Base-by-base conservation (phyloP, 495 filamentous ascomycete species). In the Ascodesmis nigricans region DNA sequence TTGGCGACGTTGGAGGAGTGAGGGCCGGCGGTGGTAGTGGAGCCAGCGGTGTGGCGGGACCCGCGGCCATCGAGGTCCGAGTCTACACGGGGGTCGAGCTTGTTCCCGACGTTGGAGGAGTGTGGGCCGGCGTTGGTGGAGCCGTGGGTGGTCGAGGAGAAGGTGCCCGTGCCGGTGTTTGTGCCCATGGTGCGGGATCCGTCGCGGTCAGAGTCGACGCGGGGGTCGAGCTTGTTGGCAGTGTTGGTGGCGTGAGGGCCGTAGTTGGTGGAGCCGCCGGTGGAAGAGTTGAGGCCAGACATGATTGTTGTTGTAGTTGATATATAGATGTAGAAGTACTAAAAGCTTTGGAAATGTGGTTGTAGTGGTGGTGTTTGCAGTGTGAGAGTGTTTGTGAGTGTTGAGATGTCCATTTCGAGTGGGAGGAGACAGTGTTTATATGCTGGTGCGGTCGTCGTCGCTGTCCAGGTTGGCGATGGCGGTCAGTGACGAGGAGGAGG, bases 161-260 rank as follows among this genome's bases (percentile, higher is more conserved):
- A 9, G 6, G 17, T 40, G 0, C 49, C 49, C 6, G 39, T 36
- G 18, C 33, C 36, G 31, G 28, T 38, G n/a, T 50, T 47, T 41
- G 37, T 45, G n/a, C 45, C 35, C n/a, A 44, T 35, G 17, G 39
- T 42, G 11, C 42, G 40, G 22, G 52, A 50, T 29, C 55, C 52
- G 14, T 40, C 38, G 9, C 13, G 29, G 21, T 29, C 41, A 29
- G 27, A 39, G 36, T 40, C 29, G 21, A 47, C 44, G 2, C 44
- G 34, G 2, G 53, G 49, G 44, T 65, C 62, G 31, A 42, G 36
- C 46, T 67, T 67, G 55, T 73, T 74, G 33, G 62, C 55, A 9
- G 67, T 15, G 44, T 63, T 58, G 32, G 59, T 66, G 34, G 44
- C 45, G 54, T 69, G 67, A 5, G 65, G 60, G 3, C 63, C 63